Conservation (phyloP, 2,329 filamentous ascomycete species). For the Annulohypoxylon truncatum region DNA sequence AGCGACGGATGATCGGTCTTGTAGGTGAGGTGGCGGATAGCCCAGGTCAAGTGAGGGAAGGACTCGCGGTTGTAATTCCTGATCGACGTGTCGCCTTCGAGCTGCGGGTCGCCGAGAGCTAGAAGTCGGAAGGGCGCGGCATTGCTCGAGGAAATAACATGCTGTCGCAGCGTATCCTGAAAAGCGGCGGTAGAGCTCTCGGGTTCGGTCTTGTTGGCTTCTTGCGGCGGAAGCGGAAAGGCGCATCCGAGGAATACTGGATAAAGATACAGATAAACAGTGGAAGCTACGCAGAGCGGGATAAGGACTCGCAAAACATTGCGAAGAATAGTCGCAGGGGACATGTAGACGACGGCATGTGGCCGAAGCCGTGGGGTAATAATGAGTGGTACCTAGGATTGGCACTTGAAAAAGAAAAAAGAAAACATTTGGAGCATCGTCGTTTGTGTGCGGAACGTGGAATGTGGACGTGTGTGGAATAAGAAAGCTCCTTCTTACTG, state of each 20-base stretch:
- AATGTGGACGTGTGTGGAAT: not conserved
- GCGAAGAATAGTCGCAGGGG: constrained; percentile 64
- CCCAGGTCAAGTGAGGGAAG: constrained; percentile 65
- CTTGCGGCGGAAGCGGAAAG: constrained; percentile 70
- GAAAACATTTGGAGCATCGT: constrained; percentile 29
- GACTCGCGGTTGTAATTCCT: constrained; percentile 66
- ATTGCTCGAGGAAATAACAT: constrained; percentile 46
- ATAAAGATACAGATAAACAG: constrained; percentile 87
- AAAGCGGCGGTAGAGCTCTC: constrained; percentile 49
- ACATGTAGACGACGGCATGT: constrained; percentile 61
- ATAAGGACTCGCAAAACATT: constrained; percentile 67
- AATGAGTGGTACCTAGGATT: constrained; percentile 39
- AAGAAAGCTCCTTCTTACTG: not conserved
- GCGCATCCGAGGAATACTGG: constrained; percentile 82
- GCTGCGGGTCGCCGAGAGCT: constrained; percentile 89
- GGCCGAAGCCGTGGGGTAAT: constrained; percentile 44
- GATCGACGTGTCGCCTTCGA: constrained; percentile 91
- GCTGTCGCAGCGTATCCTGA: constrained; percentile 53
- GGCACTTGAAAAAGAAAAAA: constrained; percentile 21
- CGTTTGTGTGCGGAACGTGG: not conserved
- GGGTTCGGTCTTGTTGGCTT: constrained; percentile 18
- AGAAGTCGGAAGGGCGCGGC: constrained; percentile 86
- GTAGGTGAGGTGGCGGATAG: constrained; percentile 61
- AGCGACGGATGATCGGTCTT: constrained; percentile 59
- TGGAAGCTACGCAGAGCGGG: constrained; percentile 75